Conservation (phyloP, 2,329 filamentous ascomycete genomes). For the Apiospora sp. region DNA sequence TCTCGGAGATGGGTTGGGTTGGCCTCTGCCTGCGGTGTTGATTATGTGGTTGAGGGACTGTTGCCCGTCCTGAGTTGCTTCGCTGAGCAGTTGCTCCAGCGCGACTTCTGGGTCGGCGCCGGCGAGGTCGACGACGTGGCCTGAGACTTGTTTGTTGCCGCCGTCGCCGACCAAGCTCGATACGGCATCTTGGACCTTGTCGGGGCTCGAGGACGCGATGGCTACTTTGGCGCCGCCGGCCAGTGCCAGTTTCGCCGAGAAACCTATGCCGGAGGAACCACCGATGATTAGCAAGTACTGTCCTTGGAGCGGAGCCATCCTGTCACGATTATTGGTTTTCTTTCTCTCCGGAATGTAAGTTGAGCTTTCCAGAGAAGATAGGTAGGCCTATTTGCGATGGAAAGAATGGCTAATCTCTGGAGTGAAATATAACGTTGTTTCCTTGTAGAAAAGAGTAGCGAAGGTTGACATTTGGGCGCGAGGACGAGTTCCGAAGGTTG, state of each 20-base stretch:
- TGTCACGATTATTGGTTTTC: no score
- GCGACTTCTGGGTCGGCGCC: constrained; percentile 55
- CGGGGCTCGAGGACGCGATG: constrained; percentile 65
- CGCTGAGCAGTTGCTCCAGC: constrained; percentile 54
- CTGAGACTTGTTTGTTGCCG: constrained; percentile 42
- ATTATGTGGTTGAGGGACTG: constrained; percentile 61
- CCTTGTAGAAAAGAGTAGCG: no score
- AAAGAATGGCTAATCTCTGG: no score
- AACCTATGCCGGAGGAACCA: constrained; percentile 70
- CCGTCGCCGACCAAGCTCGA: constrained; percentile 51
- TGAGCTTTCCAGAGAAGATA: no score
- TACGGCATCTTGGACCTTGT: constrained; percentile 57
- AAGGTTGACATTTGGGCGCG: no score
- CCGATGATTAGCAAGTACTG: constrained; percentile 65
- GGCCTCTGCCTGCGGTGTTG: constrained; percentile 61
- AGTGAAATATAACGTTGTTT: no score
- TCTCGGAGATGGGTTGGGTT: constrained; percentile 48
- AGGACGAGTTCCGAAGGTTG: no score
- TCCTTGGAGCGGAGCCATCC: constrained; percentile 37
- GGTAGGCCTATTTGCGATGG: no score
- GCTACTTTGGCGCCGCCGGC: constrained; percentile 63
- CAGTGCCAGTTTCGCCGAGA: constrained; percentile 64
- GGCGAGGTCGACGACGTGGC: constrained; percentile 57
- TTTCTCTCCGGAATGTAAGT: no score
- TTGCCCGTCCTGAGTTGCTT: constrained; percentile 36